Base-by-base conservation (phyloP, 345 rosid species). In the Brassica juncea region DNA sequence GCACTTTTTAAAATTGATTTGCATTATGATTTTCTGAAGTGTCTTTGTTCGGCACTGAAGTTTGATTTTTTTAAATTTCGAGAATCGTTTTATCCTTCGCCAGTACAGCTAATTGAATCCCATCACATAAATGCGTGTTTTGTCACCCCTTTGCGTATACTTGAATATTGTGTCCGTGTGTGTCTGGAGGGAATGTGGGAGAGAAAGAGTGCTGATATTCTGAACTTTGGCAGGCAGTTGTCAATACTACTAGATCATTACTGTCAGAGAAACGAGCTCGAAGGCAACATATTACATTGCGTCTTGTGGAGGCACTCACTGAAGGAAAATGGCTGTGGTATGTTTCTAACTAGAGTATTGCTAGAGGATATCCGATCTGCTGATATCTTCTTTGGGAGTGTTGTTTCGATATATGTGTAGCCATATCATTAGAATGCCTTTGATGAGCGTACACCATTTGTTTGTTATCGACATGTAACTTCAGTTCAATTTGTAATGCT, bases 251-350 rank as follows among this genome's bases (percentile, higher is more conserved):
- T 8, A 87, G 85, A 85, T 84, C 86, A 66, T 82, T 85, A 44
- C 60, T 83, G 66, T 66, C 77, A 37, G 94, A 82, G 77, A 94
- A 94, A 88, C 84, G 97, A 64, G 80, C 79, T 62, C 90, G 85
- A 81, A 88, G 77, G 84, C 97, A 92, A 81, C 89, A 84, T 80
- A 73, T 85, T 59, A 75, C 89, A 63, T 83, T 70, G 79, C 86
- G 81, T 83, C 72, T 94, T 52, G 86, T 89, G 77, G 99, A 91
- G 79, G 92, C 94, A 30, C 89, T 94, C 58, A 77, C 62, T 55
- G 82, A 84, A 86, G 99, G 99, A 79, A 92, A 91, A 77, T 94
- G 95, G 94, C 81, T 91, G 81, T 94, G 99, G 98, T 94, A 84
- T 81, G 88, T 72, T 73, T 63, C 61, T 73, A 39, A 72, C 19